These are phyloP conservation scores for Phytopythium kandeliae DNA, from an alignment of 352 stramenopile genomes.

Conservation along the genomic window DNA sequence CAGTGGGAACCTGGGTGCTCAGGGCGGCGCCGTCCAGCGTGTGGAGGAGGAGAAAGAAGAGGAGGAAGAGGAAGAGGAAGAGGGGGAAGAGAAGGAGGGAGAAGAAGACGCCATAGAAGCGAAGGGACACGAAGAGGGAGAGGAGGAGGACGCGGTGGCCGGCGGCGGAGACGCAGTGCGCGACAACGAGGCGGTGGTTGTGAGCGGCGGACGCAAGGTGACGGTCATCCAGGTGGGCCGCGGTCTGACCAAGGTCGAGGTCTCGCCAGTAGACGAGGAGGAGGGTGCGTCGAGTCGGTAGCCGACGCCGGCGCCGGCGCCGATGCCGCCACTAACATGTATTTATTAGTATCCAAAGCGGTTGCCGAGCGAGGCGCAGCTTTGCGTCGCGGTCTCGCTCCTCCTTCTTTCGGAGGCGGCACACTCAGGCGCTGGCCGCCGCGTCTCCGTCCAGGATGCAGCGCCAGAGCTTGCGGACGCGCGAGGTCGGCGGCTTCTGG, in stretches of 20 bases:
- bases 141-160: too few relatives aligned
- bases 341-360: conserved; percentile 3
- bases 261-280: conserved; percentile 9
- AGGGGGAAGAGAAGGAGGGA: conserved; percentile 1
- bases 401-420: background rate
- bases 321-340: too few relatives aligned
- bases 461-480: conserved; percentile 17
- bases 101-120: too few relatives aligned
- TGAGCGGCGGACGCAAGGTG: conserved; percentile 32
- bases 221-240: conserved; percentile 38
- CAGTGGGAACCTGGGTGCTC: too few relatives aligned
- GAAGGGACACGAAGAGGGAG: conserved; percentile 9
- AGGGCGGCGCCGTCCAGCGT: too few relatives aligned
- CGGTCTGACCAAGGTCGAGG: conserved; percentile 32
- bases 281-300: background rate
- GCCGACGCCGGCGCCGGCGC: background rate
- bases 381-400: too few relatives aligned
- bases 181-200: conserved; percentile 18
- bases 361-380: background rate
- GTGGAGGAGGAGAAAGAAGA: too few relatives aligned
- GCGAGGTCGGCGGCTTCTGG: conserved; percentile 5
- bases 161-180: background rate
- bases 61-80: conserved; percentile 5
- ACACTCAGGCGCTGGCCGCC: background rate
- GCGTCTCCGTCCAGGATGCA: conserved; percentile 14